A percentile compares a stretch with the other conserved stretches of the same genome.
Evolutionary conservation across 2,329 filamentous ascomycete species (phyloP).

Genomic region (Phialophora chinensis): DNA sequence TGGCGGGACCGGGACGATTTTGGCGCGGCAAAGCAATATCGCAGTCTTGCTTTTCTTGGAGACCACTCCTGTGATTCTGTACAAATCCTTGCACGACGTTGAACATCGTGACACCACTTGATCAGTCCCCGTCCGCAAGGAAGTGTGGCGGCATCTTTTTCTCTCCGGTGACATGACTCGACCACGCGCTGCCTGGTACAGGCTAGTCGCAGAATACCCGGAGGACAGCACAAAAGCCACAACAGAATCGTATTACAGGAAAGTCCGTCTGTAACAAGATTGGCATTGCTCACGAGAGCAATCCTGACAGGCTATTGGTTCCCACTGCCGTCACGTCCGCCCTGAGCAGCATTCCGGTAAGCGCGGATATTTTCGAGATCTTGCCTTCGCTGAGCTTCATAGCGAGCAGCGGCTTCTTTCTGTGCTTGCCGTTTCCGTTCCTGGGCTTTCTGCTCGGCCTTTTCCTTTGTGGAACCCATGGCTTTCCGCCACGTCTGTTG

Average conservation of each 20-base stretch:
- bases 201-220: not conserved
- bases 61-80: not conserved
- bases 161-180: not conserved
- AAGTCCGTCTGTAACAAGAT: not conserved
- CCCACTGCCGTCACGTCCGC: not conserved
- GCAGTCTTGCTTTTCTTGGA: not conserved
- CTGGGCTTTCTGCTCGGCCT: conserved; percentile 18
- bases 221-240: not conserved
- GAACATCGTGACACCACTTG: not conserved
- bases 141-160: not conserved
- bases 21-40: not conserved
- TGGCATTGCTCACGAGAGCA: not conserved
- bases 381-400: conserved; percentile 30
- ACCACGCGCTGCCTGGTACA: not conserved
- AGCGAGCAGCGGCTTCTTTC: conserved; percentile 20
- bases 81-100: not conserved
- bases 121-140: not conserved
- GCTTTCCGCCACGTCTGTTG: conserved; percentile 20
- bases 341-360: conserved; percentile 23
- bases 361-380: conserved; percentile 27
- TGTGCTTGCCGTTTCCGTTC: conserved; percentile 19
- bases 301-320: not conserved
- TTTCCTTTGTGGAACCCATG: conserved; percentile 16
- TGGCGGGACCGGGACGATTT: not conserved
- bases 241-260: not conserved